A percentile compares a stretch with the other conserved stretches of the same genome.
Conservation (phyloP, 768 basidiomycete genomes). For the Podaxis rugospora region DNA sequence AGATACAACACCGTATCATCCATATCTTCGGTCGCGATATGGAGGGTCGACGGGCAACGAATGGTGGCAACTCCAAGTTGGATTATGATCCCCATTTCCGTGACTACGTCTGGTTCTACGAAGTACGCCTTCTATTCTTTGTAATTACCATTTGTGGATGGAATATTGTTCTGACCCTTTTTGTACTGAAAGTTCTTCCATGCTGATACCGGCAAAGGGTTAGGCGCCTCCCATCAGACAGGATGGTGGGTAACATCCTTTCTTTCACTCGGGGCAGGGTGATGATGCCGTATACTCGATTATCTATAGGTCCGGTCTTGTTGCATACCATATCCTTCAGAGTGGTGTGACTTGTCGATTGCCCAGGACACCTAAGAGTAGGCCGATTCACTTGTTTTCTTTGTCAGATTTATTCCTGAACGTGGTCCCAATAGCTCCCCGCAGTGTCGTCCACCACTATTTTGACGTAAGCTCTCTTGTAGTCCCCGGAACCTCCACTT, state of each 20-base stretch:
- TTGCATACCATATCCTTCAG: conserved; percentile 89
- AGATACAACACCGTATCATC: conserved; percentile 98
- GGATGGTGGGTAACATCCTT: conserved; percentile 49
- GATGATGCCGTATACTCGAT: background rate
- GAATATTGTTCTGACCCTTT: background rate
- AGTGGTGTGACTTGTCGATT: conserved; percentile 85
- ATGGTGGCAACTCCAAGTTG: conserved; percentile 83
- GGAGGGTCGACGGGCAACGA: conserved; percentile 83
- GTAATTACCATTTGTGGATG: background rate
- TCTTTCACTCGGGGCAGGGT: background rate
- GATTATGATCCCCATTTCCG: conserved; percentile 94
- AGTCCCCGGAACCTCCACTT: conserved; percentile 1
- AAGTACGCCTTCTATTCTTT: conserved; percentile 42
- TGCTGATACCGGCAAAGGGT: conserved; percentile 85
- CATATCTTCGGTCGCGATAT: conserved; percentile 95
- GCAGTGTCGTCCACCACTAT: conserved; percentile 85
- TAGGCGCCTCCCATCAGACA: conserved; percentile 98
- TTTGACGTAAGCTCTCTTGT: conserved; percentile 68
- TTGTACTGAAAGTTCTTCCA: conserved; percentile 75
- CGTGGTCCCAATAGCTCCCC: conserved; percentile 54
- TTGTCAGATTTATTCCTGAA: background rate
- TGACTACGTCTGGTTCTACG: conserved; percentile 96
- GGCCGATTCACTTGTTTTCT: conserved; percentile 23
- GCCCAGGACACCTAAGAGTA: conserved; percentile 92
- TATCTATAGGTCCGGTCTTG: conserved; percentile 63